Conservation (phyloP, 2,329 filamentous ascomycete genomes). For the Diplodia scrobiculata region DNA sequence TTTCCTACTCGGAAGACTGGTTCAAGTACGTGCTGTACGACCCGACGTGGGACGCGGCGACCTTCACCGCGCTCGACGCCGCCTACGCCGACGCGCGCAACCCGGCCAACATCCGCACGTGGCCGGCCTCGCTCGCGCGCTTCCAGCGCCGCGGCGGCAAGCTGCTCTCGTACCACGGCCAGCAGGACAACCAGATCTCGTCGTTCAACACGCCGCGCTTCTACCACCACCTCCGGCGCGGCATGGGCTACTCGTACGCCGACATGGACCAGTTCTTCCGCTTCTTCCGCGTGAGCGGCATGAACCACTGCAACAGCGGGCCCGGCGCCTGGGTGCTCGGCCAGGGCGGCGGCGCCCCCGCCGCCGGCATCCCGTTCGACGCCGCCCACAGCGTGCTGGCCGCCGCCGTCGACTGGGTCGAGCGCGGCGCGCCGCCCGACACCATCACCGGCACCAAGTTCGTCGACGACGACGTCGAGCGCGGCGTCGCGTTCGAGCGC, state of each 20-base stretch:
- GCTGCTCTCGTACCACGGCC: constrained; percentile 52
- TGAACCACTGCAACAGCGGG: constrained; percentile 56
- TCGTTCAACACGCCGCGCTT: constrained; percentile 52
- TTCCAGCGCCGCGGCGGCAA: constrained; percentile 48
- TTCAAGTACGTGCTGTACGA: constrained; percentile 54
- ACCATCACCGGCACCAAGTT: constrained; percentile 39
- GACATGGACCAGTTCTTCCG: constrained; percentile 52
- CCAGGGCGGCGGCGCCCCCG: constrained; percentile 33
- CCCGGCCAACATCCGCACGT: constrained; percentile 46
- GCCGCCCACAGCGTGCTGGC: constrained; percentile 51
- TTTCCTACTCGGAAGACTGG: constrained; percentile 52
- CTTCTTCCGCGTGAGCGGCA: constrained; percentile 57
- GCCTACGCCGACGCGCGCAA: constrained; percentile 46
- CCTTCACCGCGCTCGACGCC: constrained; percentile 47
- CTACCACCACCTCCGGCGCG: constrained; percentile 52
- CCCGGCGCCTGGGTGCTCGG: constrained; percentile 49
- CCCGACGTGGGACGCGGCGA: constrained; percentile 47
- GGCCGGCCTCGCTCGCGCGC: constrained; percentile 46
- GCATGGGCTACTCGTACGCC: constrained; percentile 43
- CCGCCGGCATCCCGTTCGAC: constrained; percentile 41
- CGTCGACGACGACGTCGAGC: constrained; percentile 33
- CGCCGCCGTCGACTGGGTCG: constrained; percentile 54
- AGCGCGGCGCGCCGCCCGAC: constrained; percentile 47
- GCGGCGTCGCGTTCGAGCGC: constrained; percentile 32
- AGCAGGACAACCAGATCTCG: constrained; percentile 50